Evolutionary conservation across 148 eudicot species (phyloP).

Genomic region (Cornus kousa): DNA sequence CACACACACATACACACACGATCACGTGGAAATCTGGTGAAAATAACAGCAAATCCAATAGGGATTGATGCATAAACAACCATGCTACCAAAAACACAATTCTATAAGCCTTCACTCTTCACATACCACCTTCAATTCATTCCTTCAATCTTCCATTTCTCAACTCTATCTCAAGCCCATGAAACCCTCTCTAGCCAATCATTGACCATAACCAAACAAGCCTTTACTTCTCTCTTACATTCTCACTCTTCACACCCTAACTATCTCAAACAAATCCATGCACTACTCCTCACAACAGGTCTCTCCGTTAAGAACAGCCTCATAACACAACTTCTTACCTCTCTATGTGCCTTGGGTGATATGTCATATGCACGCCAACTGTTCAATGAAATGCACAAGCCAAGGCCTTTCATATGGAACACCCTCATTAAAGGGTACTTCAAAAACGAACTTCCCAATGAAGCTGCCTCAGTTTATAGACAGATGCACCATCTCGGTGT

Average conservation of each 20-base stretch:
- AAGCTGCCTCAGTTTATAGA: neutral
- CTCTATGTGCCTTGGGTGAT: neutral
- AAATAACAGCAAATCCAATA: no score
- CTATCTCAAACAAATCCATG: constrained; percentile 10
- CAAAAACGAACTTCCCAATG: neutral
- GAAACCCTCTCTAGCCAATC: neutral
- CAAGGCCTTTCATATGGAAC: constrained; percentile 6
- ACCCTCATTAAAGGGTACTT: constrained; percentile 10
- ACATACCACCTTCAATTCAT: neutral
- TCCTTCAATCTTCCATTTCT: constrained; percentile 8
- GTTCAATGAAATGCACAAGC: constrained; percentile 15
- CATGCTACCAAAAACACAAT: neutral
- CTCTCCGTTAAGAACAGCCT: constrained; percentile 11
- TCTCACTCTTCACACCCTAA: constrained; percentile 6
- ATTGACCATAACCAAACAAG: constrained; percentile 3
- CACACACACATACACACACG: no score
- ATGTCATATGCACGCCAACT: constrained; percentile 11
- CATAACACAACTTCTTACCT: neutral
- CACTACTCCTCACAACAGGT: constrained; percentile 1
- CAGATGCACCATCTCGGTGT: constrained; percentile 3
- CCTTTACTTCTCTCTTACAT: neutral
- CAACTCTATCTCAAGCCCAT: neutral
- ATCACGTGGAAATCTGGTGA: no score
- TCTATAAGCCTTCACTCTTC: neutral
- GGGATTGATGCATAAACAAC: no score